A percentile compares a stretch with the other conserved stretches of the same genome.
Evolutionary conservation across 257 asterid species (phyloP).

Genomic region (Fraxinus quadrangulata): DNA sequence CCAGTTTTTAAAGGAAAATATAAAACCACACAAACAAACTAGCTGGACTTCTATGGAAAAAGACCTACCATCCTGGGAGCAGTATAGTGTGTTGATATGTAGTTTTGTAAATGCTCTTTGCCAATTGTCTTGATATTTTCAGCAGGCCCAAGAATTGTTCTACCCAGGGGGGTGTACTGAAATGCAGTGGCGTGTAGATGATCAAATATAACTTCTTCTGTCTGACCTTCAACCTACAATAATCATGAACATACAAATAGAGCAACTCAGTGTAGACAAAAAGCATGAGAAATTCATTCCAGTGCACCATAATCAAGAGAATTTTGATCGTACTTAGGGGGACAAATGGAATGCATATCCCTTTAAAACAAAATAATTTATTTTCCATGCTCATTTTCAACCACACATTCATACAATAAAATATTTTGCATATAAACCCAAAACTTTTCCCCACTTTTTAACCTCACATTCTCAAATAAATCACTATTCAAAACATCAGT

Average conservation of each 20-base stretch:
- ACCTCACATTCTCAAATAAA: too few species aligned
- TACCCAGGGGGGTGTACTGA: slow-evolving; percentile 80
- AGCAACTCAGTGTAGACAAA: not conserved
- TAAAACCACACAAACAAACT: slow-evolving; percentile 2
- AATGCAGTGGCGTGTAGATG: slow-evolving; percentile 91
- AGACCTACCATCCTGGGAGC: slow-evolving; percentile 71
- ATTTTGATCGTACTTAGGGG: not conserved
- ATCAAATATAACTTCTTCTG: slow-evolving; percentile 86
- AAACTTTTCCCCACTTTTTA: too few species aligned
- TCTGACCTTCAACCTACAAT: slow-evolving; percentile 75
- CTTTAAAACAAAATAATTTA: too few species aligned
- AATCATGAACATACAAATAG: slow-evolving; percentile 9
- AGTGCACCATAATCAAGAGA: not conserved
- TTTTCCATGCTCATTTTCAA: too few species aligned
- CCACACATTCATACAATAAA: too few species aligned
- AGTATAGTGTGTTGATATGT: slow-evolving; percentile 73
- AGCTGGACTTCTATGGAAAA: not conserved
- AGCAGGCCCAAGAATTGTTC: slow-evolving; percentile 92
- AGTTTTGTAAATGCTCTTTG: slow-evolving; percentile 51
- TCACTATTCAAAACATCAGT: too few species aligned
- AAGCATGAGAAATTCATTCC: slow-evolving; percentile 16
- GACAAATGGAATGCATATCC: not conserved
- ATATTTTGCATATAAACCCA: too few species aligned
- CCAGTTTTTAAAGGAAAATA: not conserved
- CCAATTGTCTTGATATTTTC: slow-evolving; percentile 62